Base-by-base conservation (phyloP, 805 yeast genomes). In the Yamadazyma sp. region DNA sequence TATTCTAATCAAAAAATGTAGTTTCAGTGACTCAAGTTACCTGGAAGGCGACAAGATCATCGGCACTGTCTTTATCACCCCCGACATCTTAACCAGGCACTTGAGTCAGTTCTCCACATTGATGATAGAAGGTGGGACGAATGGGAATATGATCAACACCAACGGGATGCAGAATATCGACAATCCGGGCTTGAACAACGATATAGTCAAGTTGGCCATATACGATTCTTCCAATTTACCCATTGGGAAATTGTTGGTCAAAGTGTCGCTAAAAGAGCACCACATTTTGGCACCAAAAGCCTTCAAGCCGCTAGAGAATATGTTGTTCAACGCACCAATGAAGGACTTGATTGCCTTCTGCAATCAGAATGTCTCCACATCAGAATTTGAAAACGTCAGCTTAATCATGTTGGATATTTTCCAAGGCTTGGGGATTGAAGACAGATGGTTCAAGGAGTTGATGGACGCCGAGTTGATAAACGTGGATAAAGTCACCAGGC, bases 381-480 rank as follows among this genome's bases (percentile, higher is more conserved):
- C 60, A 23, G 70, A 74, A 40, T 59, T 83, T 48, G 85, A 78
- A 41, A 71, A 72, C 20, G 67, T 71, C 25, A 73, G 90, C 24
- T 56, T 66, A 24, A 76, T 85, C 26, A 67, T 86, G 40, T 59
- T 87, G 35, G 90, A 86, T 50, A 75, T 87, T 11, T 87, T 83
- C 53, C 91, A 86, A 54, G 71, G 86, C 13, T 62, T 83, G 25
- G 78, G 78, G 6, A 69, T 69, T 32, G 93, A 84, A 47, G 76
- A 79, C 28, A 77, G 74, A 13, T 89, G 95, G 90, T 78, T 91
- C 46, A 70, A 73, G 39, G 71, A 80, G 0, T 62, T 90, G 40
- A 78, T 86, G 58, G 81, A 80, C 22, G 69, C 64, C 13, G 97
- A 89, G 55, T 65, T 88, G 29, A 58, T 64, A 9, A 62, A 69